Base-by-base conservation (phyloP, 257 asterid species). In the Gardenia jasminoides region DNA sequence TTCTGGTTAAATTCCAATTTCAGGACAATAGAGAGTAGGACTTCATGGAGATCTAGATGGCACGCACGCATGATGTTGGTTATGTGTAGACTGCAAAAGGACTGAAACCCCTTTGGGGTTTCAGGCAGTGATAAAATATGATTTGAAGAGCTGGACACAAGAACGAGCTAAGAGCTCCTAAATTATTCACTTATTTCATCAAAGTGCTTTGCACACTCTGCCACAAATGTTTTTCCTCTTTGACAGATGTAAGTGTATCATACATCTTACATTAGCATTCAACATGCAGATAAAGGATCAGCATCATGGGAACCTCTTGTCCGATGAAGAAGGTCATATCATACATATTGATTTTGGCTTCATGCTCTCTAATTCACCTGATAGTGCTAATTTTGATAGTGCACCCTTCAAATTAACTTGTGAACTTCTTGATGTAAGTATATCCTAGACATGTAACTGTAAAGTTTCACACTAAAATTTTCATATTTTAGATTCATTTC, bases 281-380 rank as follows among this genome's bases (percentile, higher is more conserved):
- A 61, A 39, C 72, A 30, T 80, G 79, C 79, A 74, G 84, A 56
- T 96, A 81, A 96, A 96, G 85, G 99, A 96, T 88, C 89, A 98
- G 78, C 99, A 96, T 87, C 93, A 96, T 39, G 99, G 99, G 78
- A 96, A 96, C 87, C 91, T 96, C 84, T 85, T 96, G 90, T 83
- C 93, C 94, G 99, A 96, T 84, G 99, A 96, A 90, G 99, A 96
- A 88, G 99, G 99, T 67, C 99, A 96, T 88, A 90, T 96, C 79
- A 96, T 96, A 85, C 99, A 96, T 83, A 96, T 96, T 83, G 99
- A 96, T 87, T 96, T 96, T 83, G 99, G 99, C 82, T 96, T 96
- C 88, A 93, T 96, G 99, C 98, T 96, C 81, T 96, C 99, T 71
- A 96, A 96, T 89, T 96, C 99, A 78, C 99, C 99, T 69, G 99